phyloP scores from a whole-genome alignment of 805 yeast species.

The Candida gorgasii region DNA sequence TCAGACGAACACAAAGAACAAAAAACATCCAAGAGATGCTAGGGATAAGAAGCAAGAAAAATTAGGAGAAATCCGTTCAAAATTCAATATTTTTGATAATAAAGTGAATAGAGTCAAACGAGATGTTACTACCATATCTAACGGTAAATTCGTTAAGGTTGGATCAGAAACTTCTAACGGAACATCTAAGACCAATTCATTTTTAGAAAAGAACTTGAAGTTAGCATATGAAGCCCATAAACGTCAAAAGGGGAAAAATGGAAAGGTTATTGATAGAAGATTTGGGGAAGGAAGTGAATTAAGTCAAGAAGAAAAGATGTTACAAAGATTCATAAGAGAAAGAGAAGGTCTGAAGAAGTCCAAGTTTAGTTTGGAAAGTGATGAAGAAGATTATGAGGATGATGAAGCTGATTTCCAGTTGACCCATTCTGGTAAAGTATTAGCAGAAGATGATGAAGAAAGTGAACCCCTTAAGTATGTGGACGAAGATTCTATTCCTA shows the following conservation, averaged over 20 bases:
- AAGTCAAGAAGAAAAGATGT: constrained; percentile 90
- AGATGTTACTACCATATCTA: constrained; percentile 43
- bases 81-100: constrained; percentile 88
- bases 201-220: constrained; percentile 44
- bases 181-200: constrained; percentile 23
- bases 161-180: constrained; percentile 39
- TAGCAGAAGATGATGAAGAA: constrained; percentile 54
- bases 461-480: constrained; percentile 29
- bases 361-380: constrained; percentile 56
- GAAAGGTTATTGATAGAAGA: constrained; percentile 80
- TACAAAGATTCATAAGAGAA: constrained; percentile 91
- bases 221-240: constrained; percentile 67
- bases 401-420: constrained; percentile 49
- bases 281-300: constrained; percentile 85
- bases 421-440: constrained; percentile 77
- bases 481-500: constrained; percentile 34
- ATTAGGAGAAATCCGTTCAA: constrained; percentile 61
- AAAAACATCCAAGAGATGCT: constrained; percentile 60
- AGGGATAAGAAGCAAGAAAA: constrained; percentile 67
- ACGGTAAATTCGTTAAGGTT: constrained; percentile 45
- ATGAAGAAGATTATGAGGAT: constrained; percentile 52
- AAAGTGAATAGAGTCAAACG: constrained; percentile 68
- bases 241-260: constrained; percentile 66
- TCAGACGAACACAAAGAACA: constrained; percentile 67
- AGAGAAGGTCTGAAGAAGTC: constrained; percentile 62